These are phyloP conservation scores for Earliella scabrosa DNA, from an alignment of 1,284 basidiomycete species.

Conservation along the genomic window DNA sequence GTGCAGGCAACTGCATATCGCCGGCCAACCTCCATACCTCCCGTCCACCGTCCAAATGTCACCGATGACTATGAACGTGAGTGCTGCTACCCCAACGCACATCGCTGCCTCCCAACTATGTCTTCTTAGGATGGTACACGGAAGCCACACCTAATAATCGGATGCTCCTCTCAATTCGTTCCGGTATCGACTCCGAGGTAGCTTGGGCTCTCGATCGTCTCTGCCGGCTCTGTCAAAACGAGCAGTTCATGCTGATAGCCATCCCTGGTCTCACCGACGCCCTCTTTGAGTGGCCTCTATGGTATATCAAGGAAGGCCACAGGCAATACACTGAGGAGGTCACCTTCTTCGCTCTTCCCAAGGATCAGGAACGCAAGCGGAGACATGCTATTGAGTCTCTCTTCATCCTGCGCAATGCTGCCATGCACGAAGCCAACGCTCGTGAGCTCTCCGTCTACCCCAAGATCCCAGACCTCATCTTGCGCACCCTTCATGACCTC, in stretches of 20 bases:
- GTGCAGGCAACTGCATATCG: conserved; percentile 17
- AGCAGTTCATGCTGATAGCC: conserved; percentile 67
- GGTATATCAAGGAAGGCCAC: conserved; percentile 65
- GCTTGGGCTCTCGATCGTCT: conserved; percentile 84
- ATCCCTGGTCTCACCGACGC: conserved; percentile 80
- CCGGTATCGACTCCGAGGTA: conserved; percentile 75
- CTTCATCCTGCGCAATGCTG: conserved; percentile 78
- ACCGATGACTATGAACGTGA: conserved; percentile 79
- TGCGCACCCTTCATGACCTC: conserved; percentile 60
- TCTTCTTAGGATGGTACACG: conserved; percentile 74
- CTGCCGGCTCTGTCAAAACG: conserved; percentile 74
- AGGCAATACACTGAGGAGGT: conserved; percentile 43
- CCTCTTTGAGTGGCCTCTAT: conserved; percentile 82
- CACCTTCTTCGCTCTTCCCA: conserved; percentile 58
- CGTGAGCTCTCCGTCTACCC: conserved; percentile 59
- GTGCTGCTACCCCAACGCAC: conserved; percentile 31
- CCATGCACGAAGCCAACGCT: conserved; percentile 67
- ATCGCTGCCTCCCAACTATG: not conserved
- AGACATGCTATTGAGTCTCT: conserved; percentile 76
- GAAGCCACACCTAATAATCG: conserved; percentile 74
- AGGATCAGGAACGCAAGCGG: conserved; percentile 54
- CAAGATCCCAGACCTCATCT: conserved; percentile 63
- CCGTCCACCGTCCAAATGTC: conserved; percentile 46
- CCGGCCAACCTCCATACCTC: conserved; percentile 20
- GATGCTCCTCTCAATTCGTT: conserved; percentile 80